A percentile compares a stretch with the other conserved stretches of the same genome.
phyloP scores from a whole-genome alignment of 208 protist species.

The Acanthamoeba healyi region DNA sequence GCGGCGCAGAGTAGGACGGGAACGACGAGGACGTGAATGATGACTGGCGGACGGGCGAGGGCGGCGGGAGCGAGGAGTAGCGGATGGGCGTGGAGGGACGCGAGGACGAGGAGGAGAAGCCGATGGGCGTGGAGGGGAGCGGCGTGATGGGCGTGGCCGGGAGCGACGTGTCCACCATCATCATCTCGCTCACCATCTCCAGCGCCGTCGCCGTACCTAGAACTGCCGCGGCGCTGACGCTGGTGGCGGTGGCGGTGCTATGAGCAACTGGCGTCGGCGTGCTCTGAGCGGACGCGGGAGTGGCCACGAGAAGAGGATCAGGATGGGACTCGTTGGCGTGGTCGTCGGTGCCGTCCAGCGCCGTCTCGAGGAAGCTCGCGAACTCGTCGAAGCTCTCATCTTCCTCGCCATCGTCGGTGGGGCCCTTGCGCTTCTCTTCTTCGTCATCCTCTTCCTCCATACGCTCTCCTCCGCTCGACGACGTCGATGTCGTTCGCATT shows the following conservation, averaged over 20 bases:
- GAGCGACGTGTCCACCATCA: background rate
- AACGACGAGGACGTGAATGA: too few relatives aligned
- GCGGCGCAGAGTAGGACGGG: too few relatives aligned
- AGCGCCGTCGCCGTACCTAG: too few relatives aligned
- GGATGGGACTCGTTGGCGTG: too few relatives aligned
- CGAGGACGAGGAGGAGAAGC: background rate
- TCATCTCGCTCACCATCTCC: background rate
- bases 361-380: slow-evolving; percentile 13
- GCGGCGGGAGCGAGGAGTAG: background rate
- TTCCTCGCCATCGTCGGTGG: background rate
- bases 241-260: too few relatives aligned
- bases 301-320: too few relatives aligned
- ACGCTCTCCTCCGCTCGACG: background rate
- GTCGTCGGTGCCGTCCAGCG: background rate
- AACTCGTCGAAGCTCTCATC: background rate
- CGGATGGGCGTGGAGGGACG: background rate
- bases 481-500: too few relatives aligned
- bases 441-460: background rate
- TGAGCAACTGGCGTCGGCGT: too few relatives aligned
- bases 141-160: background rate
- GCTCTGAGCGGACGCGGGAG: too few relatives aligned
- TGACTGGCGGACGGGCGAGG: background rate
- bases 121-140: background rate
- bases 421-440: too few relatives aligned
- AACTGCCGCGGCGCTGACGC: too few relatives aligned